These are phyloP conservation scores for Pulveroboletus sp. DNA, from an alignment of 1,284 basidiomycete genomes.

Conservation along the genomic window DNA sequence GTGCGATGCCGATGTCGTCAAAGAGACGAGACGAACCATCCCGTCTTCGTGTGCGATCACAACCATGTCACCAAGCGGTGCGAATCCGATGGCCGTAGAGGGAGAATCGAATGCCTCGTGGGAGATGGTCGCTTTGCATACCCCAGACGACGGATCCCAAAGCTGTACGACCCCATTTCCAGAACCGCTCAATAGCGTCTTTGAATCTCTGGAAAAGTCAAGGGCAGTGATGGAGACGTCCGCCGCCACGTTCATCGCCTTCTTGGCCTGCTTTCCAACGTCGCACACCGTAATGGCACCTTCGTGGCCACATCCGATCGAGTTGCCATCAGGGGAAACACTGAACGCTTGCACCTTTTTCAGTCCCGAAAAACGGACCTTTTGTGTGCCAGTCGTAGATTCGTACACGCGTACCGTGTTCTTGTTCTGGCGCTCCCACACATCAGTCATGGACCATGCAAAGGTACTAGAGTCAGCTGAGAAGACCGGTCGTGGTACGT, in stretches of 20 bases:
- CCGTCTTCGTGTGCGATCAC: conserved; percentile 8
- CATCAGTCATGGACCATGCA: conserved; percentile 15
- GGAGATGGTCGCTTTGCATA: conserved; percentile 5
- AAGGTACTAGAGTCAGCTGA: conserved; percentile 14
- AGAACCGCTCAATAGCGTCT: conserved; percentile 12
- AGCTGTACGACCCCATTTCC: conserved; percentile 1
- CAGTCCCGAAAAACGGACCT: conserved; percentile 7
- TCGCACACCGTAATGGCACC: conserved; percentile 16
- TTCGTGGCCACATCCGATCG: conserved; percentile 18
- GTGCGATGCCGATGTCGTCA: conserved; percentile 2
- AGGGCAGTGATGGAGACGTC: conserved; percentile 8
- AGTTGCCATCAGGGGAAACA: conserved; percentile 3
- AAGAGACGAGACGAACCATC: conserved; percentile 2
- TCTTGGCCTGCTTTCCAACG: conserved; percentile 6
- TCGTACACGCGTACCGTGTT: conserved; percentile 17
- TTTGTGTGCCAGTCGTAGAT: conserved; percentile 11
- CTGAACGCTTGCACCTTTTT: conserved; percentile 13
- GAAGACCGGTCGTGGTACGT: conserved; percentile 8
- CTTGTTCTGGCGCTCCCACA: conserved; percentile 6
- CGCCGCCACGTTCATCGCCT: background rate
- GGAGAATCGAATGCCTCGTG: background rate
- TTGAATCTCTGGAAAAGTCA: conserved; percentile 10
- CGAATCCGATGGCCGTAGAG: conserved; percentile 4
- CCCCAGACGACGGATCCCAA: conserved; percentile 11
- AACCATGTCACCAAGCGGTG: conserved; percentile 5